phyloP scores from a whole-genome alignment of 495 filamentous ascomycete genomes.

The Penicillium salamii region DNA sequence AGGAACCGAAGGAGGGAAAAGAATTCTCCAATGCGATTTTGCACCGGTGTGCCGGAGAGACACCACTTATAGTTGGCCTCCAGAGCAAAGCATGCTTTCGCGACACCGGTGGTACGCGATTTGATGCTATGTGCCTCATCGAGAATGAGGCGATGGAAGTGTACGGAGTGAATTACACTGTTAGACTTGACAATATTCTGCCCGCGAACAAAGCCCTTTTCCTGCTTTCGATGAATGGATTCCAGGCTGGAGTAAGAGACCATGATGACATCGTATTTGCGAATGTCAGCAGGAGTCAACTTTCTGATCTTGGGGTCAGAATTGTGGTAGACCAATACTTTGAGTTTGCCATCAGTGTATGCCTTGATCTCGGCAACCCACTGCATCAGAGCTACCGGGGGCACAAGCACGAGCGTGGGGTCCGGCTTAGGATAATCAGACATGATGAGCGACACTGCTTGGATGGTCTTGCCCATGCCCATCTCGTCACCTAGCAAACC shows the following conservation, averaged over 20 bases:
- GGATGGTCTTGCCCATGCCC: slow-evolving; percentile 98
- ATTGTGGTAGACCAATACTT: slow-evolving; percentile 85
- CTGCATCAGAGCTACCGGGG: slow-evolving; percentile 94
- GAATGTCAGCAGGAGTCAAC: slow-evolving; percentile 67
- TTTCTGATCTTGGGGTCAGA: slow-evolving; percentile 79
- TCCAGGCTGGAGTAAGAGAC: slow-evolving; percentile 95
- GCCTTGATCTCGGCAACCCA: slow-evolving; percentile 92
- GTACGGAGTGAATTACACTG: slow-evolving; percentile 80
- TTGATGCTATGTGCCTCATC: slow-evolving; percentile 98
- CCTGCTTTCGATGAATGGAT: slow-evolving; percentile 86
- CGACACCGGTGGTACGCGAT: slow-evolving; percentile 77
- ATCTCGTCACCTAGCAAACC: slow-evolving; percentile 94
- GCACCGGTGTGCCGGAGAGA: slow-evolving; percentile 88
- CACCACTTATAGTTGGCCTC: slow-evolving; percentile 90
- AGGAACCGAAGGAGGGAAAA: slow-evolving; percentile 93
- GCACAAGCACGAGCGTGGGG: slow-evolving; percentile 85
- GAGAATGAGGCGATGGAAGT: slow-evolving; percentile 88
- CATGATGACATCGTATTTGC: slow-evolving; percentile 86
- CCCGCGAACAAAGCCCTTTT: slow-evolving; percentile 81
- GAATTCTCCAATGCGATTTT: slow-evolving; percentile 96
- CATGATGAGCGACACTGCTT: slow-evolving; percentile 96
- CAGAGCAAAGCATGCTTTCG: slow-evolving; percentile 90
- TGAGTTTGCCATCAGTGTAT: slow-evolving; percentile 86
- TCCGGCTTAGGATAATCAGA: slow-evolving; percentile 82
- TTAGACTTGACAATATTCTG: slow-evolving; percentile 75